Conservation (phyloP, 306 rosid species). For the Acacia acuminata region DNA sequence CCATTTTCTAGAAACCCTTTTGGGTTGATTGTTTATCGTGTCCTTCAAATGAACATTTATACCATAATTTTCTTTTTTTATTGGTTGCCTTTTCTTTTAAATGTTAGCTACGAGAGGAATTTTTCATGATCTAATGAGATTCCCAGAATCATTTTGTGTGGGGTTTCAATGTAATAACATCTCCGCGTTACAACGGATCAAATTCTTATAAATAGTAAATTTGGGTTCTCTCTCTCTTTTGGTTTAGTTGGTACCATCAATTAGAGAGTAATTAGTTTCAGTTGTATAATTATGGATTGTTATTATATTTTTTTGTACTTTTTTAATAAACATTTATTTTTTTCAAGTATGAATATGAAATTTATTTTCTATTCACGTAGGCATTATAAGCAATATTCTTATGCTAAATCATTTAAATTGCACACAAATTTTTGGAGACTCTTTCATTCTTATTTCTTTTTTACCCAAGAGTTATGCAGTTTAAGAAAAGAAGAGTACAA, state of each 20-base stretch:
- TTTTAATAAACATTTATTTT: too few relatives aligned
- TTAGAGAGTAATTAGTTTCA: too few relatives aligned
- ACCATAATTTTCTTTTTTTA: too few relatives aligned
- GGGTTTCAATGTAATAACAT: conserved; percentile 26
- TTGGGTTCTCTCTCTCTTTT: too few relatives aligned
- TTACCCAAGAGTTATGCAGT: neutral
- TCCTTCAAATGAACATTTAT: conserved; percentile 24
- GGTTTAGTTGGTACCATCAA: too few relatives aligned
- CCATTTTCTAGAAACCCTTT: conserved; percentile 19
- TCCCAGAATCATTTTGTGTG: conserved; percentile 28
- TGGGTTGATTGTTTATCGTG: conserved; percentile 29
- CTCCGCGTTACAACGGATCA: conserved; percentile 23
- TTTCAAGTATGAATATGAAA: too few relatives aligned
- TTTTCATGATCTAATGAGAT: conserved; percentile 3
- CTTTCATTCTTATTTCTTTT: neutral
- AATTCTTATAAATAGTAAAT: too few relatives aligned
- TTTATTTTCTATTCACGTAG: neutral
- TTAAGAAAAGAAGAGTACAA: neutral
- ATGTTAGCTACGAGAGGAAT: neutral
- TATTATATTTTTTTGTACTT: too few relatives aligned
- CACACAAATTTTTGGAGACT: neutral
- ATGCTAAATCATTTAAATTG: neutral
- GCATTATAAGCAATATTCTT: neutral
- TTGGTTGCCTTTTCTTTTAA: too few relatives aligned
- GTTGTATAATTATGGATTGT: too few relatives aligned